Evolutionary conservation across 179 eudicot genomes (phyloP).

Genomic region (Monotropa hypopitys): DNA sequence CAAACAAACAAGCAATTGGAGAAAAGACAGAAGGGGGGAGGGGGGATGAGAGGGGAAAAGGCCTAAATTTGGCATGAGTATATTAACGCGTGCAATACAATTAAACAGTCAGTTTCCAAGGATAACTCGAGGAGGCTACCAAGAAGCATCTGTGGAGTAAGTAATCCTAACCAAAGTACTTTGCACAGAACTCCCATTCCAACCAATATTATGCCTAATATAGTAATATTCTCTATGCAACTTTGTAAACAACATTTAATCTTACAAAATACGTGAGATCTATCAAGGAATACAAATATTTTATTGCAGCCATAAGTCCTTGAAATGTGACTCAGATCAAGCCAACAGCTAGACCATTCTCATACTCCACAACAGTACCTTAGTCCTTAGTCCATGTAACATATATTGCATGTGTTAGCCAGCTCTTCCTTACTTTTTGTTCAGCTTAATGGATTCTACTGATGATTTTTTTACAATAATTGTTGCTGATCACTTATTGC

Average conservation of each 20-base stretch:
- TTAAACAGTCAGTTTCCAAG: background rate
- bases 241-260: background rate
- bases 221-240: background rate
- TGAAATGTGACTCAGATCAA: background rate
- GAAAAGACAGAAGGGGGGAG: background rate
- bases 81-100: background rate
- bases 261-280: background rate
- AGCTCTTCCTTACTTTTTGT: background rate
- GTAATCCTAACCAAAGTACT: slow-evolving; percentile 2
- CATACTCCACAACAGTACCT: background rate
- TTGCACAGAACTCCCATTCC: background rate
- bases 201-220: background rate
- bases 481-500: background rate
- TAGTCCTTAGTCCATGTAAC: background rate
- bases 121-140: background rate
- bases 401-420: background rate
- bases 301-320: background rate
- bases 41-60: background rate
- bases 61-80: background rate
- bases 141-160: background rate
- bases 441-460: background rate
- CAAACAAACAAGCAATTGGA: slow-evolving; percentile 2
- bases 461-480: background rate
- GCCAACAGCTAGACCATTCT: background rate
- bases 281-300: background rate